Conservation (phyloP, 2,329 filamentous ascomycete species). For the Apiospora marii region DNA sequence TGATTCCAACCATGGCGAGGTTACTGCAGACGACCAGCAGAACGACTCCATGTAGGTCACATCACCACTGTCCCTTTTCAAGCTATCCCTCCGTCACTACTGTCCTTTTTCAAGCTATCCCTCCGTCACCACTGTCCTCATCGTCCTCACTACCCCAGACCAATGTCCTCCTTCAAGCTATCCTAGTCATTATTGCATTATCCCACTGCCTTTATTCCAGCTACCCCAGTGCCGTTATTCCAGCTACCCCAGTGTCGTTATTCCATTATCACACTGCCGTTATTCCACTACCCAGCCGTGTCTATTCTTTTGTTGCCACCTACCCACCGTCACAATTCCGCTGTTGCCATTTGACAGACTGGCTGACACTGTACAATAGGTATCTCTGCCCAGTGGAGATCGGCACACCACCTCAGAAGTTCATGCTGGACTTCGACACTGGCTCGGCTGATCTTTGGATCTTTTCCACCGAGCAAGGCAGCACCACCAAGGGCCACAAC, state of each 20-base stretch:
- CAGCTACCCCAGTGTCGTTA: too few relatives aligned
- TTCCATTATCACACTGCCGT: too few relatives aligned
- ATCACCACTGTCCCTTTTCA: too few relatives aligned
- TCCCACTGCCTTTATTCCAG: too few relatives aligned
- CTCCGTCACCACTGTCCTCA: too few relatives aligned
- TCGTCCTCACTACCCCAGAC: too few relatives aligned
- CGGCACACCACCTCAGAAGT: slow-evolving; percentile 69
- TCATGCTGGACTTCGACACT: slow-evolving; percentile 74
- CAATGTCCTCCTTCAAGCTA: too few relatives aligned
- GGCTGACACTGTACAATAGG: slow-evolving; percentile 12
- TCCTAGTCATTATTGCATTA: too few relatives aligned
- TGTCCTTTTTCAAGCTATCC: too few relatives aligned
- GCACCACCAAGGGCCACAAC: slow-evolving; percentile 53
- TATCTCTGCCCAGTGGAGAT: slow-evolving; percentile 71
- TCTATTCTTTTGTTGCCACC: too few relatives aligned
- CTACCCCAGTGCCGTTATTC: too few relatives aligned
- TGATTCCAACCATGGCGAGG: slow-evolving; percentile 54
- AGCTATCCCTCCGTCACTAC: background rate
- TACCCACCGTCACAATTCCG: background rate
- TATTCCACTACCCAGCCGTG: too few relatives aligned
- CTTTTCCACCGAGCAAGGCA: slow-evolving; percentile 60
- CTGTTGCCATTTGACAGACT: background rate
- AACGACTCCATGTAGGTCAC: slow-evolving; percentile 62
- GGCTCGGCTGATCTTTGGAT: slow-evolving; percentile 76
- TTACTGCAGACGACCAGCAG: slow-evolving; percentile 69